Evolutionary conservation across 495 filamentous ascomycete species (phyloP).

Genomic region (Ramalina peruviana): DNA sequence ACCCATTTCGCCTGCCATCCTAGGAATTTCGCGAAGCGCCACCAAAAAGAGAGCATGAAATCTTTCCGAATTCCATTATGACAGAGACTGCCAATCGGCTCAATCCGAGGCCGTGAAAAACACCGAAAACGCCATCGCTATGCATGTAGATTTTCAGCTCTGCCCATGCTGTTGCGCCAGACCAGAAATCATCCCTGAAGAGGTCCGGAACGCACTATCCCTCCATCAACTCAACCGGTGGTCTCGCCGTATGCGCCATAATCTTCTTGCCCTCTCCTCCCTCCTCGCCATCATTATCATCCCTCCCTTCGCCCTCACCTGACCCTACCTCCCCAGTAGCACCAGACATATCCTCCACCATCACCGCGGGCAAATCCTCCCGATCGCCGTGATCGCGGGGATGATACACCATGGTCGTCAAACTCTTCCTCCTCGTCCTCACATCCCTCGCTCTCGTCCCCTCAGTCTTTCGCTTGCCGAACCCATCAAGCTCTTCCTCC

Average conservation of each 20-base stretch:
- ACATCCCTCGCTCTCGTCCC: constrained; percentile 16
- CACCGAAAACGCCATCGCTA: background rate
- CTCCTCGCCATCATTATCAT: constrained; percentile 28
- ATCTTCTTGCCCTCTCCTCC: constrained; percentile 38
- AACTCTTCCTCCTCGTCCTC: constrained; percentile 42
- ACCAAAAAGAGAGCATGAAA: too few species aligned
- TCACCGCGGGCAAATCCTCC: constrained; percentile 72
- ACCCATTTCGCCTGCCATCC: too few species aligned
- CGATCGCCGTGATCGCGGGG: constrained; percentile 61
- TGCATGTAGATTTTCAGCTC: background rate
- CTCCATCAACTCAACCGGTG: constrained; percentile 84
- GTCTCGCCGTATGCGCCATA: constrained; percentile 62
- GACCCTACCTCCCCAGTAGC: constrained; percentile 29
- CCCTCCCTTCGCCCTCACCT: constrained; percentile 19
- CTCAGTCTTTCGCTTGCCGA: background rate
- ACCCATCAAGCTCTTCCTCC: constrained; percentile 4
- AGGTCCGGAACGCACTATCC: background rate
- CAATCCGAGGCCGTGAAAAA: too few species aligned
- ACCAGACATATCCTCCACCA: constrained; percentile 77
- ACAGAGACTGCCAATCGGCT: too few species aligned
- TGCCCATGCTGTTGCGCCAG: background rate
- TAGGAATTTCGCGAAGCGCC: too few species aligned
- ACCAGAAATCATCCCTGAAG: background rate
- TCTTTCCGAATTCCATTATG: too few species aligned
- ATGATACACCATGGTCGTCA: constrained; percentile 61